A percentile compares a stretch with the other conserved stretches of the same genome.
Evolutionary conservation across 2,329 filamentous ascomycete species (phyloP).

Genomic region (Alternaria atra): DNA sequence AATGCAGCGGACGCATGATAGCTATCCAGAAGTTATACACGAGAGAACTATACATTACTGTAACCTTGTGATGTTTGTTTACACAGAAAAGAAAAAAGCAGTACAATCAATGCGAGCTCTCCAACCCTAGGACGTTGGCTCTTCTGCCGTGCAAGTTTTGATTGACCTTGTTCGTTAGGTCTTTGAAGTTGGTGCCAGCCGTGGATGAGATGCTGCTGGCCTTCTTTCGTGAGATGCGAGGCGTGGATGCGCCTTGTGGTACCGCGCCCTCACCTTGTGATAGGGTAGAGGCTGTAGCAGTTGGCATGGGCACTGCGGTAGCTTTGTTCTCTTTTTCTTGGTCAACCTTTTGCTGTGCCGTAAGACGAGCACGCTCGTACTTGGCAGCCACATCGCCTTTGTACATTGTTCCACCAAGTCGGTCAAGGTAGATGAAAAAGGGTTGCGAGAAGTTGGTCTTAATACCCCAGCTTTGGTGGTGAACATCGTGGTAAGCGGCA

Average conservation of each 20-base stretch:
- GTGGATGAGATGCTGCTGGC: slow-evolving; percentile 49
- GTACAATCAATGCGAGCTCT: slow-evolving; percentile 50
- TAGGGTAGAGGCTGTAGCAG: slow-evolving; percentile 23
- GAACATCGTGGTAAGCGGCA: slow-evolving; percentile 95
- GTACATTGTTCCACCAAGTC: slow-evolving; percentile 82
- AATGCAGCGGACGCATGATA: slow-evolving; percentile 33
- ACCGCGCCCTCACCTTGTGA: slow-evolving; percentile 37
- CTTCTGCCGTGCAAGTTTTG: slow-evolving; percentile 57
- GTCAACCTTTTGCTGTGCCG: slow-evolving; percentile 66
- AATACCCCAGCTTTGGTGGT: slow-evolving; percentile 99
- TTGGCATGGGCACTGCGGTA: slow-evolving; percentile 21
- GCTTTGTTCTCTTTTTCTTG: slow-evolving; percentile 53
- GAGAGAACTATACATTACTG: slow-evolving; percentile 46
- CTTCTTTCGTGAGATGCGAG: slow-evolving; percentile 55
- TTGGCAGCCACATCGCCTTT: slow-evolving; percentile 67
- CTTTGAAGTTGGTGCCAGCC: slow-evolving; percentile 55
- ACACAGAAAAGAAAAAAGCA: slow-evolving; percentile 15
- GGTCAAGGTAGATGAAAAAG: slow-evolving; percentile 97
- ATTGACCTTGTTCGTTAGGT: slow-evolving; percentile 56
- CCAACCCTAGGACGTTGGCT: slow-evolving; percentile 57
- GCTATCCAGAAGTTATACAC: slow-evolving; percentile 24
- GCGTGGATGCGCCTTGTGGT: slow-evolving; percentile 43
- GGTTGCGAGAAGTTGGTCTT: slow-evolving; percentile 93
- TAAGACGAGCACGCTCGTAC: slow-evolving; percentile 65
- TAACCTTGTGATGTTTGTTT: slow-evolving; percentile 25